A percentile compares a stretch with the other conserved stretches of the same genome.
These are phyloP conservation scores for Colletotrichum plurivorum DNA, from an alignment of 2,329 filamentous ascomycete genomes.

Conservation along the genomic window DNA sequence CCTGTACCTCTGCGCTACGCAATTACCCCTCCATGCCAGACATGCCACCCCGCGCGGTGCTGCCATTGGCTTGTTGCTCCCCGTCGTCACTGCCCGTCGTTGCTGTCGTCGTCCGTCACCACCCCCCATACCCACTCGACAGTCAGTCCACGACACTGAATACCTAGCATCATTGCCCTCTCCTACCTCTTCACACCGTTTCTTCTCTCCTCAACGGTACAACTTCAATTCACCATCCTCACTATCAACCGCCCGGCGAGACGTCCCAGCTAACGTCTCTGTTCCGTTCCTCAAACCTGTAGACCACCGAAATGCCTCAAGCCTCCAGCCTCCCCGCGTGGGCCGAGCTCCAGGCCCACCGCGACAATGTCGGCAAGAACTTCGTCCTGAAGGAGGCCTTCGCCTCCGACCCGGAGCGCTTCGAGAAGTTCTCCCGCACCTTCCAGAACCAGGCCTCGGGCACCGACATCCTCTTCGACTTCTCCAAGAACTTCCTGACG, in stretches of 20 bases:
- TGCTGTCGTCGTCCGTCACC: conserved; percentile 7
- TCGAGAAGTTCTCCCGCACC: conserved; percentile 89
- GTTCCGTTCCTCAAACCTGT: not conserved
- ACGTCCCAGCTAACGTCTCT: conserved; percentile 14
- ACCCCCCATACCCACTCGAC: conserved; percentile 10
- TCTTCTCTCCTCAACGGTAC: conserved; percentile 4
- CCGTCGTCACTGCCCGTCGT: not conserved
- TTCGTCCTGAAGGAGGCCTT: conserved; percentile 96
- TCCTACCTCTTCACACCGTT: not conserved
- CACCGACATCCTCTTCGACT: conserved; percentile 95
- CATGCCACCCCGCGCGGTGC: conserved; percentile 23
- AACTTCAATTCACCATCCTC: conserved; percentile 7
- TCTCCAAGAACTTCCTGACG: conserved; percentile 98
- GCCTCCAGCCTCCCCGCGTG: conserved; percentile 89
- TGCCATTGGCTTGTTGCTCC: conserved; percentile 26
- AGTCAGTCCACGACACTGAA: conserved; percentile 32
- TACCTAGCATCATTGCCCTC: not conserved
- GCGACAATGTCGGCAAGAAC: conserved; percentile 86
- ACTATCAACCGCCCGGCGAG: not conserved
- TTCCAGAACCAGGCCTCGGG: conserved; percentile 84
- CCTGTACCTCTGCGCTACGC: conserved; percentile 26
- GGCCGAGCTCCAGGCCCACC: conserved; percentile 92
- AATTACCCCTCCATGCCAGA: conserved; percentile 40
- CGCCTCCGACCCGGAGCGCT: conserved; percentile 87
- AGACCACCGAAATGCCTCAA: conserved; percentile 74